Percentiles rank a stretch among this genome's conserved stretches.
Conservation (phyloP, 2,329 filamentous ascomycete species). For the Raffaelea arxii region DNA sequence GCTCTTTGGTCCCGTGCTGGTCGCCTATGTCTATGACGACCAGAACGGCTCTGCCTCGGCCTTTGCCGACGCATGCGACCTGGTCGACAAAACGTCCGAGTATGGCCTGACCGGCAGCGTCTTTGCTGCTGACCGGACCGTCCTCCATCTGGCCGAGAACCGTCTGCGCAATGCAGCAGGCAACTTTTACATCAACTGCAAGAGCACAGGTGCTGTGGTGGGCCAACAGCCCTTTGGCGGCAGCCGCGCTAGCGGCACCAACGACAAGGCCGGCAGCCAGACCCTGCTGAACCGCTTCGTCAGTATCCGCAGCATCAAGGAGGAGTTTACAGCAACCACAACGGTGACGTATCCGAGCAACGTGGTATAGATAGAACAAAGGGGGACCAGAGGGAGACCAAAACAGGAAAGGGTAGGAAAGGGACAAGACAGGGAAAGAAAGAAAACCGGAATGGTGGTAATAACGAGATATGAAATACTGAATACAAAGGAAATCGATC, state of each 20-base stretch:
- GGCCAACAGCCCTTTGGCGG: conserved; percentile 49
- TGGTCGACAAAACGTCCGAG: conserved; percentile 62
- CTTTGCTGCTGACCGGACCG: conserved; percentile 37
- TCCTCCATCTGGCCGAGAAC: conserved; percentile 39
- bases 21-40: conserved; percentile 38
- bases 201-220: conserved; percentile 45
- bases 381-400: neutral
- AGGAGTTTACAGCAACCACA: conserved; percentile 59
- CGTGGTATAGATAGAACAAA: conserved; percentile 45
- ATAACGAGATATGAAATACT: no score
- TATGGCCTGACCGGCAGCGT: conserved; percentile 48
- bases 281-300: conserved; percentile 40
- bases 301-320: conserved; percentile 46
- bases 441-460: conserved; percentile 9
- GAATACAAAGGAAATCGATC: no score
- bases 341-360: conserved; percentile 64
- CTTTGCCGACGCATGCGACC: conserved; percentile 42
- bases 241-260: conserved; percentile 41
- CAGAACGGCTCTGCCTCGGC: conserved; percentile 27
- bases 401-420: neutral
- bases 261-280: conserved; percentile 46
- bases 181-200: conserved; percentile 50
- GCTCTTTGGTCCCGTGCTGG: conserved; percentile 38
- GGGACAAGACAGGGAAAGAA: neutral
- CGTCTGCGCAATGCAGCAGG: conserved; percentile 43